Conservation (phyloP, 2,329 filamentous ascomycete genomes). For the Aureobasidium subglaciale region DNA sequence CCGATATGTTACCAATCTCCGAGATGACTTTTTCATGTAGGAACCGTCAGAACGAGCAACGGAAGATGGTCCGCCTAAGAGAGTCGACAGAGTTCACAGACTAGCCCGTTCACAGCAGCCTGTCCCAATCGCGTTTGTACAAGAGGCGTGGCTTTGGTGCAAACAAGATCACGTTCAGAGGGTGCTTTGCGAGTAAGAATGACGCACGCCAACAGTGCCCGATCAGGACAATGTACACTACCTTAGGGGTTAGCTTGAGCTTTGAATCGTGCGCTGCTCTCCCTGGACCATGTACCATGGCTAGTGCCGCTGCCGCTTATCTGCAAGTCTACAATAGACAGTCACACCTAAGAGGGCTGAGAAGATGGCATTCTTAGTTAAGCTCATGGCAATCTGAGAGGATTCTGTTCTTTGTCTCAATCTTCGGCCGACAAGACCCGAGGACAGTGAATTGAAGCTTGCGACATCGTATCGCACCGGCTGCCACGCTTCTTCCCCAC, state of each 20-base stretch:
- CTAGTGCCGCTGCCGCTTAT: slow-evolving; percentile 1
- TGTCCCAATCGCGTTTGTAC: background rate
- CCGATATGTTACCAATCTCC: background rate
- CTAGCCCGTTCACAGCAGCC: background rate
- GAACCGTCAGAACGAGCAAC: background rate
- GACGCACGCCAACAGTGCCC: background rate
- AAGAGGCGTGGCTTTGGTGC: background rate
- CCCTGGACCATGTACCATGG: no score
- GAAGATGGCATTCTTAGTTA: background rate
- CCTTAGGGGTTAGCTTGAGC: background rate
- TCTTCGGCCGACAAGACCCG: background rate
- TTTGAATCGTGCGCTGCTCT: background rate
- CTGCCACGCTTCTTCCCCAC: background rate
- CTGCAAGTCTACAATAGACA: background rate
- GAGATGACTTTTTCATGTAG: background rate
- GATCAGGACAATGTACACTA: background rate
- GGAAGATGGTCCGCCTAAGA: background rate
- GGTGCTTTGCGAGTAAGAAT: background rate
- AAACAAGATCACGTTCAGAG: background rate
- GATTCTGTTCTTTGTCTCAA: background rate
- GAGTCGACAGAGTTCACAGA: background rate
- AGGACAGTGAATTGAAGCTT: background rate
- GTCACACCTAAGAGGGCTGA: background rate
- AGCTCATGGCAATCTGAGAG: background rate
- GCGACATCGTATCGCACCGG: background rate